Evolutionary conservation across 169 alveolate species (phyloP).

Genomic region (Eimeria maxima): DNA sequence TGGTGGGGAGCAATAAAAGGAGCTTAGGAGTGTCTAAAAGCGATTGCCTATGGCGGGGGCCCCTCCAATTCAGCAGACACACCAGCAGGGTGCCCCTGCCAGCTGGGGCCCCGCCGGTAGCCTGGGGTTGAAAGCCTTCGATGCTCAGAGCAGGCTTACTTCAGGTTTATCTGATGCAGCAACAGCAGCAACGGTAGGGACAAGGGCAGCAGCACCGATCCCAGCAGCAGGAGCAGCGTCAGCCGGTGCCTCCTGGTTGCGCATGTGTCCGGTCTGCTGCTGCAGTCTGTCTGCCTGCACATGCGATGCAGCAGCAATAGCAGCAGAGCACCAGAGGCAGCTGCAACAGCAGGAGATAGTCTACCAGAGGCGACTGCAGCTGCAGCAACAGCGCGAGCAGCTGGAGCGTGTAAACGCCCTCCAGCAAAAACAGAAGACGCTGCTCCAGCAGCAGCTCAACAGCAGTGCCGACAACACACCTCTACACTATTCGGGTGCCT

Average conservation of each 20-base stretch:
- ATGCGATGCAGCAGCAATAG: conserved; percentile 56
- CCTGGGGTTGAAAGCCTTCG: background rate
- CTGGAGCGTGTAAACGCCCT: background rate
- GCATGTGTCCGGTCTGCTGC: conserved; percentile 55
- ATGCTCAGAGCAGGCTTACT: background rate
- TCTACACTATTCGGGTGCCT: background rate
- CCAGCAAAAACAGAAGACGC: conserved; percentile 41
- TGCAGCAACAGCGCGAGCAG: conserved; percentile 18
- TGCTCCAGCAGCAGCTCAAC: conserved; percentile 59
- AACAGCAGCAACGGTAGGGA: conserved; percentile 59
- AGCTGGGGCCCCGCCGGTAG: conserved; percentile 63
- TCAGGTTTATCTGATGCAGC: conserved; percentile 56
- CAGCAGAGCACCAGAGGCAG: conserved; percentile 20
- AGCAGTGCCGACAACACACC: background rate
- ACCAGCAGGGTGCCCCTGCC: conserved; percentile 40
- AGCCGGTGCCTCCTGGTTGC: conserved; percentile 57
- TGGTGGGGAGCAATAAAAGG: no score
- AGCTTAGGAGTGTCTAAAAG: no score
- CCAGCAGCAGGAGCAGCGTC: conserved; percentile 60
- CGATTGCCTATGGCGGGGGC: no score
- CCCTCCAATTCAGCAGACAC: conserved; percentile 4
- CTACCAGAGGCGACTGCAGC: conserved; percentile 31
- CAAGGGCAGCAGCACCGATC: conserved; percentile 29
- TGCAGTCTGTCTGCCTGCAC: conserved; percentile 3
- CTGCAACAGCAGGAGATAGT: conserved; percentile 38